Evolutionary conservation across 1,284 basidiomycete genomes (phyloP).

Genomic region (Sporisorium graminicola): DNA sequence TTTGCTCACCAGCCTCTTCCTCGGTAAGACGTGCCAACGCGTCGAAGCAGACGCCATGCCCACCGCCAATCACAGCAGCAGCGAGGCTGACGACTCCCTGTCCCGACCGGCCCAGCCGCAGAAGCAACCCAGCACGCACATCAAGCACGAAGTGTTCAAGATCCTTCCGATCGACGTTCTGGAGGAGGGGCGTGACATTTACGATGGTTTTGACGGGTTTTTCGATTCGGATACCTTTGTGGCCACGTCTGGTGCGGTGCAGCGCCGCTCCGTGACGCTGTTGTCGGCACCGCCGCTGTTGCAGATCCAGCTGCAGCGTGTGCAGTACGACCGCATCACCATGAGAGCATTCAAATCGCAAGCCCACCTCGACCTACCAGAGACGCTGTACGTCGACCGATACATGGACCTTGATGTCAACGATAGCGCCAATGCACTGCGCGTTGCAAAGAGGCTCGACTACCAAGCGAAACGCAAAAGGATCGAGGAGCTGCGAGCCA

Average conservation of each 20-base stretch:
- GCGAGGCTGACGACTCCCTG: slow-evolving; percentile 4
- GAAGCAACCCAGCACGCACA: slow-evolving; percentile 73
- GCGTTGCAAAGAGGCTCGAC: slow-evolving; percentile 77
- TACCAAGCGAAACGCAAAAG: slow-evolving; percentile 49
- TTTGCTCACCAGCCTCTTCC: slow-evolving; percentile 54
- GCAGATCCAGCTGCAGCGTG: slow-evolving; percentile 94
- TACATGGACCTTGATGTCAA: slow-evolving; percentile 80
- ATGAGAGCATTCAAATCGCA: slow-evolving; percentile 94
- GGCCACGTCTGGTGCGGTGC: slow-evolving; percentile 82
- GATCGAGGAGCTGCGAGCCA: slow-evolving; percentile 43
- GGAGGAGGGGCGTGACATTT: slow-evolving; percentile 85
- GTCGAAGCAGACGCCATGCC: slow-evolving; percentile 43
- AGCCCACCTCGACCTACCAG: slow-evolving; percentile 89
- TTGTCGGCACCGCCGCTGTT: slow-evolving; percentile 88
- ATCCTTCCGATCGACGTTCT: slow-evolving; percentile 93
- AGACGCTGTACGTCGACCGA: slow-evolving; percentile 89
- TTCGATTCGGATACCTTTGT: slow-evolving; percentile 88
- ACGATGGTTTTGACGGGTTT: slow-evolving; percentile 92
- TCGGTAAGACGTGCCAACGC: slow-evolving; percentile 60
- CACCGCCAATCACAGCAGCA: background rate
- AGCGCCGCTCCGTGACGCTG: slow-evolving; percentile 87
- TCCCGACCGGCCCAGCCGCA: slow-evolving; percentile 29
- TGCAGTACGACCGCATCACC: slow-evolving; percentile 93
- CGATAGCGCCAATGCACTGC: slow-evolving; percentile 72
- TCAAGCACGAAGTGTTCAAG: slow-evolving; percentile 91